Conservation (phyloP, 2,329 filamentous ascomycete genomes). For the Purpureocillium lavendulum region DNA sequence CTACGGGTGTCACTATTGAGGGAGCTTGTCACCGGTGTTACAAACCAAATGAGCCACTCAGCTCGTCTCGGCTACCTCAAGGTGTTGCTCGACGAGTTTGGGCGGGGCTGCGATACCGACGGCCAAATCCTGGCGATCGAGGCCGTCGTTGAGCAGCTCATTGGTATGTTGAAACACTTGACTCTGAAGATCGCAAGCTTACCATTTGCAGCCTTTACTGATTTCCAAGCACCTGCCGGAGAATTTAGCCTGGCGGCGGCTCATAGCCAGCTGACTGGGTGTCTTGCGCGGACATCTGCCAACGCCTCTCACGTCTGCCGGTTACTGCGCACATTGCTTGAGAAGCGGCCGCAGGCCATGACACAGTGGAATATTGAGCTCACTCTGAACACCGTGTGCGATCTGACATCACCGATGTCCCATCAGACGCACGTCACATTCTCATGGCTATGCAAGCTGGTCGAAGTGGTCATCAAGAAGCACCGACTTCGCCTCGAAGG, state of each 20-base stretch:
- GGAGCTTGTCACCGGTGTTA: conserved; percentile 21
- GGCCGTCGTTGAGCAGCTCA: conserved; percentile 29
- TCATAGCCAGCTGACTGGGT: conserved; percentile 31
- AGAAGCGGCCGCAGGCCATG: conserved; percentile 40
- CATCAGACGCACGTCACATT: conserved; percentile 28
- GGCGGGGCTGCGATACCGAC: conserved; percentile 20
- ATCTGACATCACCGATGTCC: conserved; percentile 20
- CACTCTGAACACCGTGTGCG: conserved; percentile 37
- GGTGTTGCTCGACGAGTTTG: conserved; percentile 24
- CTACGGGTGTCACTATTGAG: conserved; percentile 22
- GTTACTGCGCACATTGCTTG: conserved; percentile 36
- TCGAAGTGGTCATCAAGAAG: conserved; percentile 48
- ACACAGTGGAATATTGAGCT: conserved; percentile 51
- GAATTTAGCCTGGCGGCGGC: conserved; percentile 29
- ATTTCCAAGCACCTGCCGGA: conserved; percentile 16
- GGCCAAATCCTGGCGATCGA: conserved; percentile 36
- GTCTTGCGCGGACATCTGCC: conserved; percentile 20
- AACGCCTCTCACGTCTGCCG: conserved; percentile 31
- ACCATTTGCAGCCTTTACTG: conserved; percentile 16
- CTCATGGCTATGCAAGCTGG: conserved; percentile 40
- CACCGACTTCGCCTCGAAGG: conserved; percentile 54
- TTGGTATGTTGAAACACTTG: conserved; percentile 19
- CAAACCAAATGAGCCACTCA: conserved; percentile 19
- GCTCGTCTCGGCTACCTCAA: conserved; percentile 29
- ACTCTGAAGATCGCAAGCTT: conserved; percentile 7